A percentile compares a stretch with the other conserved stretches of the same genome.
Evolutionary conservation across 306 rosid genomes (phyloP).

Genomic region (Amphicarpaea edgeworthii): DNA sequence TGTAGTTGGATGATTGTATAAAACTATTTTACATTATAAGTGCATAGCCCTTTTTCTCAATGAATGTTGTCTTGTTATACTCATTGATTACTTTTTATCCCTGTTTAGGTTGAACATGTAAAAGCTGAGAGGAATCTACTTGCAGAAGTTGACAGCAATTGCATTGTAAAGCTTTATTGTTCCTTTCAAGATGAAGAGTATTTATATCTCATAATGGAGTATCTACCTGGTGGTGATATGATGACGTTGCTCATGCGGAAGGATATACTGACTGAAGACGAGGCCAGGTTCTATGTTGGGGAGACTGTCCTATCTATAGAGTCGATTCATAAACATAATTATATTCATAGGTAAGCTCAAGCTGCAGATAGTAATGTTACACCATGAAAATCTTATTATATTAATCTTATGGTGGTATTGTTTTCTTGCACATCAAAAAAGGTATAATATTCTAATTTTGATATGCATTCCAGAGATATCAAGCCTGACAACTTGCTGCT

Average conservation of each 20-base stretch:
- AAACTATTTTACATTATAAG: too few species aligned
- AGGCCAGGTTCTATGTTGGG: conserved; percentile 95
- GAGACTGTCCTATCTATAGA: conserved; percentile 97
- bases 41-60: too few species aligned
- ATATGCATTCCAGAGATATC: conserved; percentile 79
- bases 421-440: conserved; percentile 40
- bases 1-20: too few species aligned
- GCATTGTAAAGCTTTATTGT: conserved; percentile 94
- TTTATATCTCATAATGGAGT: conserved; percentile 97
- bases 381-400: conserved; percentile 21
- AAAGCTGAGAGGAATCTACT: conserved; percentile 99
- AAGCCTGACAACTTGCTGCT: conserved; percentile 99
- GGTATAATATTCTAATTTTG: conserved; percentile 38
- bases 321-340: conserved; percentile 96
- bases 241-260: conserved; percentile 99
- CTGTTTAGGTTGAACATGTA: conserved; percentile 93
- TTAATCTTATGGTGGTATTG: conserved; percentile 34
- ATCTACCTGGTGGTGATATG: conserved; percentile 99
- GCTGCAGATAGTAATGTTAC: conserved; percentile 8
- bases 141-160: conserved; percentile 99
- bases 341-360: conserved; percentile 83
- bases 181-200: conserved; percentile 97
- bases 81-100: conserved; percentile 37
- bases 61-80: conserved; percentile 36
- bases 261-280: conserved; percentile 93